Percentiles rank a stretch among this genome's conserved stretches.
phyloP scores from a whole-genome alignment of 2,329 filamentous ascomycete species.

The Thielaviopsis ethacetica region DNA sequence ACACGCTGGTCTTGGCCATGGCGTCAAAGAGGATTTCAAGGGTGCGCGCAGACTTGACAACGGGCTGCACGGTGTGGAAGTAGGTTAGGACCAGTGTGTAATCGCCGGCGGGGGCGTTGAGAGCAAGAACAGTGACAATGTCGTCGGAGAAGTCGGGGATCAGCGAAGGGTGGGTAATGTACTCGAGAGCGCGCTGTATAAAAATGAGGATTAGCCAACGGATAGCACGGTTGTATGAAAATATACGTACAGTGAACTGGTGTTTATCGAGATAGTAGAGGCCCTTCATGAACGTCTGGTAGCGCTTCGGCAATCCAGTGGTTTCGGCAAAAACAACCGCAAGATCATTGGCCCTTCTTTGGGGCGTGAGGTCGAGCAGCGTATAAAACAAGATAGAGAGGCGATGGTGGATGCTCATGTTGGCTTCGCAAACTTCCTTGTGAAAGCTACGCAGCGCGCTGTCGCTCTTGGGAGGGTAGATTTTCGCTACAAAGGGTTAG shows the following conservation, averaged over 20 bases:
- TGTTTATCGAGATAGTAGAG: constrained; percentile 65
- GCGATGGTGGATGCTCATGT: constrained; percentile 57
- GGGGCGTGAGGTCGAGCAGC: constrained; percentile 51
- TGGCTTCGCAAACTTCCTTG: constrained; percentile 47
- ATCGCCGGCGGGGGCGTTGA: constrained; percentile 43
- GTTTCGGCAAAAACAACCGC: constrained; percentile 41
- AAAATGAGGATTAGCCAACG: neutral
- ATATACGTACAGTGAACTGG: constrained; percentile 40
- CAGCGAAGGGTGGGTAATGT: constrained; percentile 63
- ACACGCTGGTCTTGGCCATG: constrained; percentile 48
- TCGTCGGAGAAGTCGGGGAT: constrained; percentile 72
- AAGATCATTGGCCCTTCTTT: constrained; percentile 30
- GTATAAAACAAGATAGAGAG: constrained; percentile 73
- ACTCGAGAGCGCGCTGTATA: constrained; percentile 47
- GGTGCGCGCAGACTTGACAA: constrained; percentile 46
- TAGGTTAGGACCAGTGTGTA: constrained; percentile 57
- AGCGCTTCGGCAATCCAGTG: constrained; percentile 56
- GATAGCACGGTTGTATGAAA: neutral
- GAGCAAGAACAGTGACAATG: constrained; percentile 54
- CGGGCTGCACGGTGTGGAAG: constrained; percentile 59
- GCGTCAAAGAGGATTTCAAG: constrained; percentile 53
- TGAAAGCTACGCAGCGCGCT: constrained; percentile 53
- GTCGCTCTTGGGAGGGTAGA: constrained; percentile 60
- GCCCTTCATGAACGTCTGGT: constrained; percentile 66
- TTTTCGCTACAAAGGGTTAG: constrained; percentile 29